Conservation (phyloP, 441 rosid genomes). For the Populus hybrid region DNA sequence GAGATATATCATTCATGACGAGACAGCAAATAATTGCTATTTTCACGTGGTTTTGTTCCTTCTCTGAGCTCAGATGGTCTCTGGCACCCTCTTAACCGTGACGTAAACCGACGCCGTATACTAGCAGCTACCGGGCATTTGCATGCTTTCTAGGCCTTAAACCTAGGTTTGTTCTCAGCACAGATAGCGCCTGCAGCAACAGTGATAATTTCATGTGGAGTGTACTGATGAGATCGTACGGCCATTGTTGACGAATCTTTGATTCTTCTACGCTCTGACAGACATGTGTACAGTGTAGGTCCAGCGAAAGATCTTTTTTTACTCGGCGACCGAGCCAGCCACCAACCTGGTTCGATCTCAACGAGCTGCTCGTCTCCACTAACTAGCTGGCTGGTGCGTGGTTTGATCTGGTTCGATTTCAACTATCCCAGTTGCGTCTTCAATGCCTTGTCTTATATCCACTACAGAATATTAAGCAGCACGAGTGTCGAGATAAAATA, state of each 20-base stretch:
- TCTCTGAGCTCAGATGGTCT: not conserved
- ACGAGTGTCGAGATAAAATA: no score
- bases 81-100: not conserved
- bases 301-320: not conserved
- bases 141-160: not conserved
- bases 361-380: no score
- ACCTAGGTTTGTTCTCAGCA: not conserved
- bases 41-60: constrained; percentile 14
- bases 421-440: not conserved
- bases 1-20: not conserved
- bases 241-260: not conserved
- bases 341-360: no score
- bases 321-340: not conserved
- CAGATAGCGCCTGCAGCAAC: not conserved
- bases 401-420: not conserved
- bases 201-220: not conserved
- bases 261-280: not conserved
- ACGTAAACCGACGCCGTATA: not conserved
- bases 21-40: not conserved
- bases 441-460: not conserved
- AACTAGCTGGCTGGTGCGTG: not conserved
- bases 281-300: not conserved
- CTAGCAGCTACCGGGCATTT: not conserved
- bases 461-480: no score
- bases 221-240: not conserved